Conservation (phyloP, 2,329 filamentous ascomycete genomes). For the Madurella mycetomatis region DNA sequence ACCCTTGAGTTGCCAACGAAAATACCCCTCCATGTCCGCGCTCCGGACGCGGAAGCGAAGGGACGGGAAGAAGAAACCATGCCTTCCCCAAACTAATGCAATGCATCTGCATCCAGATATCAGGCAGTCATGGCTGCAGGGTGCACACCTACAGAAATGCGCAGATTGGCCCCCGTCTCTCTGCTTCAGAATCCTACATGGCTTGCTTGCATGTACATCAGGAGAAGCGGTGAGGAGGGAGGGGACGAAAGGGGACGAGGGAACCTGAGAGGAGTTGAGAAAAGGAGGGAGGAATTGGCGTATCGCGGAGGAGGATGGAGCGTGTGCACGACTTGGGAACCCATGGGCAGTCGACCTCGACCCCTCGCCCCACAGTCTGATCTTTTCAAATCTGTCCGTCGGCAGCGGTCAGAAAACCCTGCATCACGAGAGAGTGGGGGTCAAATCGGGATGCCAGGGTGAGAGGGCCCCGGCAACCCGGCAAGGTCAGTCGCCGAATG, state of each 20-base stretch:
- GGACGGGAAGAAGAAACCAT: background rate
- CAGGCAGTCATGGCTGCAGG: background rate
- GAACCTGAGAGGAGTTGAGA: too few relatives aligned
- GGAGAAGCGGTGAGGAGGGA: background rate
- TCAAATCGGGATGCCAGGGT: constrained; percentile 1
- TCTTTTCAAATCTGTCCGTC: background rate
- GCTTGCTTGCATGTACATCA: constrained; percentile 1
- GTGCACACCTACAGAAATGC: background rate
- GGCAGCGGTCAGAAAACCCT: constrained; percentile 8
- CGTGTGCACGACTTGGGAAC: background rate
- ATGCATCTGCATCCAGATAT: constrained; percentile 9
- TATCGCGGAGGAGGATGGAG: background rate
- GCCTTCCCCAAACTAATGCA: constrained; percentile 12
- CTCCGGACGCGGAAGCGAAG: too few relatives aligned
- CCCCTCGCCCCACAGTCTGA: constrained; percentile 1
- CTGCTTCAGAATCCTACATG: background rate
- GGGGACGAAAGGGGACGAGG: constrained; percentile 2
- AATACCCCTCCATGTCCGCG: too few relatives aligned
- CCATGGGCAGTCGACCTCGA: too few relatives aligned
- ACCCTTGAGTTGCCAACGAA: too few relatives aligned
- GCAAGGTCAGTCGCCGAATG: constrained; percentile 15
- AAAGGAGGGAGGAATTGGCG: constrained; percentile 3
- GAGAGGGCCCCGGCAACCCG: constrained; percentile 5
- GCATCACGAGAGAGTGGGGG: constrained; percentile 8
- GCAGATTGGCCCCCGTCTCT: background rate